Conservation (phyloP, 768 basidiomycete species). For the Boletellus sp. region DNA sequence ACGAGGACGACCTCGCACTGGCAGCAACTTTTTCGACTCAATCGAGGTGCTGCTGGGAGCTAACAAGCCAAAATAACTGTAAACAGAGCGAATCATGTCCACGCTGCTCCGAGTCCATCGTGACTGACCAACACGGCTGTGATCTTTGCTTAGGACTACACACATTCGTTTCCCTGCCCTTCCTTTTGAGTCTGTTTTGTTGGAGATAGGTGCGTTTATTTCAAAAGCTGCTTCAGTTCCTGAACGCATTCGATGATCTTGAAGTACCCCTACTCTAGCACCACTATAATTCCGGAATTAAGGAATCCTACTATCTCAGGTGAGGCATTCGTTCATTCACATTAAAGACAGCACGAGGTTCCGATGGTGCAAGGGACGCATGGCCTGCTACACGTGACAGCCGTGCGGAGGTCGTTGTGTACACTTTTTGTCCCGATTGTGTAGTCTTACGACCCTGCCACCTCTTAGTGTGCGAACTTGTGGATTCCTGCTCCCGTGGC, state of each 20-base stretch:
- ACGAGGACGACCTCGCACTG: too few species aligned
- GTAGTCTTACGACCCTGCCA: background rate
- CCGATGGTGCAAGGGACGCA: background rate
- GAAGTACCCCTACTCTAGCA: background rate
- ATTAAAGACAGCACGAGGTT: background rate
- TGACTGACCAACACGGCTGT: too few species aligned
- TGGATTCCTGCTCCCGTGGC: background rate
- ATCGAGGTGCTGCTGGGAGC: too few species aligned
- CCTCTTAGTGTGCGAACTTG: slow-evolving; percentile 1
- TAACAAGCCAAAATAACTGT: too few species aligned
- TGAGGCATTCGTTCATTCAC: slow-evolving; percentile 6
- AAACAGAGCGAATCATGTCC: too few species aligned
- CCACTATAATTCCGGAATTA: background rate
- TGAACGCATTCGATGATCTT: background rate
- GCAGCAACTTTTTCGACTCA: too few species aligned
- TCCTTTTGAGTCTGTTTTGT: background rate
- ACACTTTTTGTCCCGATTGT: background rate
- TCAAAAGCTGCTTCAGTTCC: background rate
- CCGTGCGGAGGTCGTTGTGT: background rate
- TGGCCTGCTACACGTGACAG: background rate
- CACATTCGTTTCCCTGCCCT: background rate
- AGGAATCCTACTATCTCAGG: slow-evolving; percentile 5
- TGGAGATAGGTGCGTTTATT: slow-evolving; percentile 1
- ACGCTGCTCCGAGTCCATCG: too few species aligned
- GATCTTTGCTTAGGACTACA: background rate